Percentiles rank a stretch among this genome's conserved stretches.
Conservation (phyloP, 106 monocot species). For the Dendrobium huoshanense region DNA sequence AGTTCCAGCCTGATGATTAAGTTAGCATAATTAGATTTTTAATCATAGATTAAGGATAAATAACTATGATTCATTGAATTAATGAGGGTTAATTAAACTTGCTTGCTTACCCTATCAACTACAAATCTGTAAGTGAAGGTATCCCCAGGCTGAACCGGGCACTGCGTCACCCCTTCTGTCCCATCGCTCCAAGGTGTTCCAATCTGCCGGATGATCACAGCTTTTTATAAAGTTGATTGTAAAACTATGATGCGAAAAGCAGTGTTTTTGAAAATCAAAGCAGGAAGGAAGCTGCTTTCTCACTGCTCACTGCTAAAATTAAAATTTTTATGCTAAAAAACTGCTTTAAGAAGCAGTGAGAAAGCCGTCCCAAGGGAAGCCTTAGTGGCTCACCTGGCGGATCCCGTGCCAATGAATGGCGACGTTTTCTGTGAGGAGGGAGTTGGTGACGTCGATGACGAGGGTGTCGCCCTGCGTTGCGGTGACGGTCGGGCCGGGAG, state of each 20-base stretch:
- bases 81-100: too few species aligned
- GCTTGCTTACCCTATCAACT: constrained; percentile 54
- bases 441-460: constrained; percentile 53
- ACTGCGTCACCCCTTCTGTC: constrained; percentile 73
- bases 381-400: constrained; percentile 37
- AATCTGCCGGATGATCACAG: constrained; percentile 18
- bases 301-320: too few species aligned
- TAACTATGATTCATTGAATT: too few species aligned
- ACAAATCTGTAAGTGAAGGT: constrained; percentile 70
- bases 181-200: constrained; percentile 91
- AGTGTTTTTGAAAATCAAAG: too few species aligned
- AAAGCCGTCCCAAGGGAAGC: too few species aligned
- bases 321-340: too few species aligned
- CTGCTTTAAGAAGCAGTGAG: too few species aligned
- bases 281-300: too few species aligned
- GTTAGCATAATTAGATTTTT: background rate
- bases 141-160: constrained; percentile 68
- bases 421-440: constrained; percentile 50
- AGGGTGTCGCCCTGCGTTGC: constrained; percentile 72
- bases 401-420: constrained; percentile 90
- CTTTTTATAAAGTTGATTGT: too few species aligned
- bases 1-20: constrained; percentile 54
- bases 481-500: constrained; percentile 69
- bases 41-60: too few species aligned
- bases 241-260: too few species aligned